Evolutionary conservation across 2,329 filamentous ascomycete genomes (phyloP), one percentile per base, ranked within the genome.

Genomic region (Fulvia fulva): DNA sequence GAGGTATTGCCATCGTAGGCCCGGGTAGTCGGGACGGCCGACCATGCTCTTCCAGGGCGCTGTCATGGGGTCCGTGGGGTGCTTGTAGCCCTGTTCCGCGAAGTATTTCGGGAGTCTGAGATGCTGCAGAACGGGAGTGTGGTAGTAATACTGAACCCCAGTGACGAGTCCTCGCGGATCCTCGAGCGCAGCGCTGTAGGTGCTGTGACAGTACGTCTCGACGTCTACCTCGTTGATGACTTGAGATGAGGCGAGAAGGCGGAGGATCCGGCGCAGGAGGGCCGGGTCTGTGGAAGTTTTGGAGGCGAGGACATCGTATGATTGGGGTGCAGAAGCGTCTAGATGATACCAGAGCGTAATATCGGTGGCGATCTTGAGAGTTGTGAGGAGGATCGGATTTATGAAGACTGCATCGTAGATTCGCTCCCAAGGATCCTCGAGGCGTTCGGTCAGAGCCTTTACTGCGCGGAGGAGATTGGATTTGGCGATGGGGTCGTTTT

Each of bases 31-130:
- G 5, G 34, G 37, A 9, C 55, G 14, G 2, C 54, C 51, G 22
- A 55, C 46, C 8, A 53, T 57, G 21, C 51, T 62, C 22, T 60
- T 62, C 53, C 58, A 63, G 2, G n/a, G n/a, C n/a, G n/a, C n/a
- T n/a, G n/a, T n/a, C n/a, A n/a, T n/a, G n/a, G n/a, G n/a, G n/a
- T n/a, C n/a, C n/a, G n/a, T n/a, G n/a, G n/a, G n/a, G n/a, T n/a
- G n/a, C n/a, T n/a, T n/a, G n/a, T n/a, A n/a, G n/a, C n/a, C n/a
- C n/a, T n/a, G n/a, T n/a, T n/a, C n/a, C n/a, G n/a, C n/a, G n/a
- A 66, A 57, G 43, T 59, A 65, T 16, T 59, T 51, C 16, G 64
- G 60, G 37, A 63, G 30, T 30, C 53, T n/a, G n/a, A n/a, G n/a
- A n/a, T n/a, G n/a, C n/a, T n/a, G n/a, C n/a, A n/a, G n/a, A 52